Percentiles rank a stretch among this genome's conserved stretches.
Evolutionary conservation across 208 protist genomes (phyloP).

Genomic region (Strigomonas culicis): DNA sequence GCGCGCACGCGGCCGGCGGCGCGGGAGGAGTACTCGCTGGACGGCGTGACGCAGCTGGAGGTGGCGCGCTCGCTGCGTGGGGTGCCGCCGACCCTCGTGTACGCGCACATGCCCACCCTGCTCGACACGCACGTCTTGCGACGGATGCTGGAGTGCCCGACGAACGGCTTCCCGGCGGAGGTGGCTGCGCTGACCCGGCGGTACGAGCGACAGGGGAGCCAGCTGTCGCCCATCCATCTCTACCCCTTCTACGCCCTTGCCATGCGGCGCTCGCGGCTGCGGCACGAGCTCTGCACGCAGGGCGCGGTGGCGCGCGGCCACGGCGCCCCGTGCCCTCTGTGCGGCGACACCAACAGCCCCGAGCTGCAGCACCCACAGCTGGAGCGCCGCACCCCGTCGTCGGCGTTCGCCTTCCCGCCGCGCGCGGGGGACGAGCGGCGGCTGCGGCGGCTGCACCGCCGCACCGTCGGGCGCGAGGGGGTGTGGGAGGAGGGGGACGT

Average conservation of each 20-base stretch:
- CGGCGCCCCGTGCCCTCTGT: too few species aligned
- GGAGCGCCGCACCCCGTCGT: not conserved
- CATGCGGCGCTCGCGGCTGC: constrained; percentile 15
- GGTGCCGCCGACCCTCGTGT: constrained; percentile 18
- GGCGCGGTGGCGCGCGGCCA: too few species aligned
- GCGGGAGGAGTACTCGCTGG: constrained; percentile 11
- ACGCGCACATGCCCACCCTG: constrained; percentile 25
- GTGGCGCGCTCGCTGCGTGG: constrained; percentile 15
- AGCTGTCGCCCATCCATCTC: constrained; percentile 20
- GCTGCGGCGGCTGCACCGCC: too few species aligned
- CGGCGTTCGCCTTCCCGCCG: not conserved
- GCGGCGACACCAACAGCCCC: not conserved
- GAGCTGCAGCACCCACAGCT: not conserved
- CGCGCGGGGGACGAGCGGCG: not conserved
- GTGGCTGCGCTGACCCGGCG: constrained; percentile 9
- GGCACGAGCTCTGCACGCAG: not conserved
- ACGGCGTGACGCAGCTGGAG: constrained; percentile 16
- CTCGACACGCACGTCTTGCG: constrained; percentile 17
- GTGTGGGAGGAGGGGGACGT: not conserved
- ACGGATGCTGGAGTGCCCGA: constrained; percentile 14
- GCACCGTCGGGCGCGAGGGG: not conserved
- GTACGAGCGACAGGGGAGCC: constrained; percentile 15
- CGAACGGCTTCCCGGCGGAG: constrained; percentile 14
- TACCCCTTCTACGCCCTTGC: constrained; percentile 26
- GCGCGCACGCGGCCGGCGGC: not conserved